A percentile compares a stretch with the other conserved stretches of the same genome.
Conservation (phyloP, 1,284 basidiomycete species). For the Xerocomus amazonicus region DNA sequence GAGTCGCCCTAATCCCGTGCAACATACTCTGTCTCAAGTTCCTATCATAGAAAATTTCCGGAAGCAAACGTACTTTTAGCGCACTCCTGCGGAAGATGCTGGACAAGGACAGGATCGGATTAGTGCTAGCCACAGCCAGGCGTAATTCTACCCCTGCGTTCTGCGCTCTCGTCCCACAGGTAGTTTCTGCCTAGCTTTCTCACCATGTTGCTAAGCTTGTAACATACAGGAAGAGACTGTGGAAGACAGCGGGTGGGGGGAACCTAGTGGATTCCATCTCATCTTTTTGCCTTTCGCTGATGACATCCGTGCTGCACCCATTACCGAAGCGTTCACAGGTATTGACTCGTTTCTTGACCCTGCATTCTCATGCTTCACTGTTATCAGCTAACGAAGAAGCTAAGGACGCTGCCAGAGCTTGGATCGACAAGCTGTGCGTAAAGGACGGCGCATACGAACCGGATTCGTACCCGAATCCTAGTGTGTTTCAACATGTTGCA, state of each 20-base stretch:
- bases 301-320: slow-evolving; percentile 80
- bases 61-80: slow-evolving; percentile 88
- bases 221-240: slow-evolving; percentile 61
- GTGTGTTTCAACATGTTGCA: slow-evolving; percentile 42
- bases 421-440: slow-evolving; percentile 78
- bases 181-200: slow-evolving; percentile 27
- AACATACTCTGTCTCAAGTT: neutral
- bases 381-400: slow-evolving; percentile 63
- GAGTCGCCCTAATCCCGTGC: slow-evolving; percentile 15
- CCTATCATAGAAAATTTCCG: slow-evolving; percentile 65
- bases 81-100: slow-evolving; percentile 84
- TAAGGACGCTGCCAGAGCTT: slow-evolving; percentile 63
- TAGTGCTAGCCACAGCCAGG: slow-evolving; percentile 72
- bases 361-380: slow-evolving; percentile 1
- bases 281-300: slow-evolving; percentile 92
- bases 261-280: slow-evolving; percentile 90
- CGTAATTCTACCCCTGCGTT: slow-evolving; percentile 77
- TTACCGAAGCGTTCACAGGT: slow-evolving; percentile 58
- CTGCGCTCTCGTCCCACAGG: slow-evolving; percentile 87
- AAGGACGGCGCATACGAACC: slow-evolving; percentile 82
- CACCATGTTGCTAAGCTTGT: neutral
- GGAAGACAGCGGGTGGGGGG: slow-evolving; percentile 72
- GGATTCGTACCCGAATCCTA: slow-evolving; percentile 90
- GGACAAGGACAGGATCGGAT: slow-evolving; percentile 78
- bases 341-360: neutral